Percentiles rank a stretch among this genome's conserved stretches.
phyloP scores from a whole-genome alignment of 2,329 filamentous ascomycete species.

The Fusarium tjaetaba region DNA sequence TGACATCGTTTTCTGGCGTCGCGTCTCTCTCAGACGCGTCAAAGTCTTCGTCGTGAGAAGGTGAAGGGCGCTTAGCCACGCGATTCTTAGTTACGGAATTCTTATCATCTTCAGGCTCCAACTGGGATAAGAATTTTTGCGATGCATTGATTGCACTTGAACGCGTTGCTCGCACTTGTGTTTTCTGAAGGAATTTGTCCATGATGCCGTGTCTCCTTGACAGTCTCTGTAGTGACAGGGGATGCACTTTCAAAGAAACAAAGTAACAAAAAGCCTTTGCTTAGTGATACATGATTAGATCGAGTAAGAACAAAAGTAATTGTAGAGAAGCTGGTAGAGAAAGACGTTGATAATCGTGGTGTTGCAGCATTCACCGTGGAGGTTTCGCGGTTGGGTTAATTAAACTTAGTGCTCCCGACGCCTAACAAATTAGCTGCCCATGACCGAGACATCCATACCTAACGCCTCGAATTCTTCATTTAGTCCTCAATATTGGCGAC shows the following conservation, averaged over 20 bases:
- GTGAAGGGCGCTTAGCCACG: constrained; percentile 24
- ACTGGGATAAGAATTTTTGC: constrained; percentile 32
- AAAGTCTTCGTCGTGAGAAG: constrained; percentile 24
- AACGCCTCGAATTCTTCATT: background rate
- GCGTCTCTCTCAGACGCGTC: constrained; percentile 41
- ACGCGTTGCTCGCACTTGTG: constrained; percentile 30
- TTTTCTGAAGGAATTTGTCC: constrained; percentile 13
- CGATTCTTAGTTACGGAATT: background rate
- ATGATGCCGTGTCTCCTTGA: background rate
- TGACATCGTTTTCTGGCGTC: constrained; percentile 22
- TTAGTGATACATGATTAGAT: background rate
- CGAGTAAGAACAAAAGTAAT: too few species aligned
- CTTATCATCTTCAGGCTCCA: constrained; percentile 23
- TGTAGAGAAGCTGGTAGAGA: background rate
- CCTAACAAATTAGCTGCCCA: constrained; percentile 3
- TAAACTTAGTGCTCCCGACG: background rate
- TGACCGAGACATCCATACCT: background rate
- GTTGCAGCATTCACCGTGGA: background rate
- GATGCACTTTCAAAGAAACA: background rate
- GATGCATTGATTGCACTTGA: constrained; percentile 35
- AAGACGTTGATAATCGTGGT: background rate
- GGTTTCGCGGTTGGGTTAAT: background rate
- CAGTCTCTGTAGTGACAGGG: background rate
- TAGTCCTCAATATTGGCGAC: background rate
- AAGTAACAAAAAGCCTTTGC: background rate